A percentile compares a stretch with the other conserved stretches of the same genome.
phyloP scores from a whole-genome alignment of 257 asterid genomes.

The Solanum pimpinellifolium region DNA sequence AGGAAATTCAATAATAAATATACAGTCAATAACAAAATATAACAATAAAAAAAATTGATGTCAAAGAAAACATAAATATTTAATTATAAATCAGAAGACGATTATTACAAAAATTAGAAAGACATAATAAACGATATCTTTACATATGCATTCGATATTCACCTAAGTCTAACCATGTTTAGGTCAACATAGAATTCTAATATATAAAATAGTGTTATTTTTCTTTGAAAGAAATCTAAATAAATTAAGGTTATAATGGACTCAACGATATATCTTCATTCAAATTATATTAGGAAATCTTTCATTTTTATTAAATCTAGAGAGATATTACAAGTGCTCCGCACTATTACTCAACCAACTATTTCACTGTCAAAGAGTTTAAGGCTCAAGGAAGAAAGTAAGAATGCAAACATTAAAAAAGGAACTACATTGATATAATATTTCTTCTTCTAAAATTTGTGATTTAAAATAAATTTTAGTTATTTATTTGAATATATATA shows the following conservation, averaged over 20 bases:
- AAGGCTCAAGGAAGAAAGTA: not conserved
- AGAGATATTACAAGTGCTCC: no score
- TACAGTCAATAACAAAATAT: not conserved
- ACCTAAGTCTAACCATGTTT: no score
- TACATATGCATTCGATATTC: not conserved
- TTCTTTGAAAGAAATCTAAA: fast-evolving
- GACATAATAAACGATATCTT: not conserved
- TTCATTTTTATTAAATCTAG: fast-evolving
- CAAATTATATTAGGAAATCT: no score
- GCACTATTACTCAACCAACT: no score
- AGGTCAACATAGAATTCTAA: no score
- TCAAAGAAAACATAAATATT: not conserved
- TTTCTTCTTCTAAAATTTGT: not conserved
- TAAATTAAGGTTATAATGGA: fast-evolving
- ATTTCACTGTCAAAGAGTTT: not conserved
- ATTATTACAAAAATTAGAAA: not conserved
- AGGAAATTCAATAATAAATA: not conserved
- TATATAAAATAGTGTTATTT: no score
- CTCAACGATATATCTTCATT: no score
- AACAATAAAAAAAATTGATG: not conserved
- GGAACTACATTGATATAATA: not conserved
- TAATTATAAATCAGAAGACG: fast-evolving
- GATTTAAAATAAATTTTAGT: not conserved
- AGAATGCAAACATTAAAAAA: not conserved
- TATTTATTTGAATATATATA: not conserved